Percentiles rank a stretch among this genome's conserved stretches.
Evolutionary conservation across 129 eudicot species (phyloP).

Genomic region (Arctium minus): DNA sequence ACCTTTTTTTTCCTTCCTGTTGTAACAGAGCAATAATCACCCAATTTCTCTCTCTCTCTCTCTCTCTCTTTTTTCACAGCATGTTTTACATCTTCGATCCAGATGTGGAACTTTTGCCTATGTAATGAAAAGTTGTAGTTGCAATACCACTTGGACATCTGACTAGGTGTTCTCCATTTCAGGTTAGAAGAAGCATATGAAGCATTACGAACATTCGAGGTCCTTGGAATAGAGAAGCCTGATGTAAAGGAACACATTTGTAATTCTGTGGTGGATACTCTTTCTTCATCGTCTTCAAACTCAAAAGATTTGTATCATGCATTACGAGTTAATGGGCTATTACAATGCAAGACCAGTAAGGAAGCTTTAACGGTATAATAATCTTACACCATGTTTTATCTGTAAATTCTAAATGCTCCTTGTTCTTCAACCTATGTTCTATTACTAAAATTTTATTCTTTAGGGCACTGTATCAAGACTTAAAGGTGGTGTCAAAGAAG

Average conservation of each 20-base stretch:
- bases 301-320: constrained; percentile 69
- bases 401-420: not conserved
- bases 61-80: not conserved
- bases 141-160: constrained; percentile 10
- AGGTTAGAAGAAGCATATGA: constrained; percentile 86
- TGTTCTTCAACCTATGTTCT: not conserved
- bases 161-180: constrained; percentile 21
- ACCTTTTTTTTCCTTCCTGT: not conserved
- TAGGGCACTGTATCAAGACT: constrained; percentile 61
- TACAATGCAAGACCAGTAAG: constrained; percentile 58
- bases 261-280: constrained; percentile 44
- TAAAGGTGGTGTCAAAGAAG: constrained; percentile 48
- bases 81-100: not conserved
- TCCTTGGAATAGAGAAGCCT: constrained; percentile 62
- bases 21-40: not conserved
- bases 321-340: constrained; percentile 51
- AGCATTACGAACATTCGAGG: constrained; percentile 66
- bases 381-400: not conserved
- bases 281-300: constrained; percentile 52
- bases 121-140: not conserved
- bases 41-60: not conserved
- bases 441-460: constrained; percentile 11
- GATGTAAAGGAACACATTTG: constrained; percentile 51
- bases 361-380: constrained; percentile 49
- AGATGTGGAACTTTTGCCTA: not conserved